phyloP scores from a whole-genome alignment of 345 rosid genomes.

The Linum trigynum region DNA sequence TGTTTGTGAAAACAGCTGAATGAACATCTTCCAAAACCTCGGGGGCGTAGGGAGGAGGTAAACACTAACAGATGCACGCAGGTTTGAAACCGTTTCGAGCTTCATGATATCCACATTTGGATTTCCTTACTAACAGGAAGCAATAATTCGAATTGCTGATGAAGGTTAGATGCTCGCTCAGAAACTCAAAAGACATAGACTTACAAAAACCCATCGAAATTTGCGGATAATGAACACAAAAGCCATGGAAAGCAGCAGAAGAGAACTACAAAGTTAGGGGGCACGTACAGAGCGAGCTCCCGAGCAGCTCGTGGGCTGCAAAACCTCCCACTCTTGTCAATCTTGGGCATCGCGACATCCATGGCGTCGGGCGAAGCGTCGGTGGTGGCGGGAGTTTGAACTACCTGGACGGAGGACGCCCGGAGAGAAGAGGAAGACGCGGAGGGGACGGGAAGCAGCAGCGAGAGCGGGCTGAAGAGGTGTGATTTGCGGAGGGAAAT shows the following conservation, averaged over 20 bases:
- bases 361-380: conserved; percentile 13
- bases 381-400: conserved; percentile 27
- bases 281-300: conserved; percentile 78
- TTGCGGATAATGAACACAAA: neutral
- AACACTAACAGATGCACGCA: neutral
- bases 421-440: conserved; percentile 18
- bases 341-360: conserved; percentile 51
- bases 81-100: neutral
- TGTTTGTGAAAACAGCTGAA: neutral
- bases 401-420: conserved; percentile 30
- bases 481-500: neutral
- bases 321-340: conserved; percentile 85
- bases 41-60: neutral
- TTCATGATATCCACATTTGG: neutral
- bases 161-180: no score
- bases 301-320: conserved; percentile 99
- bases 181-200: neutral
- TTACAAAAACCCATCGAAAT: conserved; percentile 4
- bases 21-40: neutral
- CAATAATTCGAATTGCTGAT: neutral
- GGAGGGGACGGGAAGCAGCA: neutral
- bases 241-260: neutral
- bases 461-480: neutral
- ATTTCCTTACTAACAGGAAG: no score
- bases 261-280: neutral